Base-by-base conservation (phyloP, 2,329 filamentous ascomycete genomes). In the Trichophyton schoenleinii region DNA sequence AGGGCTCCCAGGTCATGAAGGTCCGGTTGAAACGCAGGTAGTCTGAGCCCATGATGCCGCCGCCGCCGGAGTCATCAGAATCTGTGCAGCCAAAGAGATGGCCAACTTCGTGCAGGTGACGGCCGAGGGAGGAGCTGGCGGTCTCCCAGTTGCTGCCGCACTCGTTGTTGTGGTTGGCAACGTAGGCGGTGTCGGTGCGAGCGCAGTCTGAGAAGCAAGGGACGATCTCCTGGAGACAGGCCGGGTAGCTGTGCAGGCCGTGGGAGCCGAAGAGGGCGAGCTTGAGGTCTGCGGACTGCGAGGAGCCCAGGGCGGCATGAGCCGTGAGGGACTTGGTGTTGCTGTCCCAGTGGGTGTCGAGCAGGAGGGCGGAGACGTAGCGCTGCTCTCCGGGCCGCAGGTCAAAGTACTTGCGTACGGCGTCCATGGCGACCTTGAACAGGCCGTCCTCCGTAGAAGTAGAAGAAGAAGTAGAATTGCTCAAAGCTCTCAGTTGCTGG, bases 241-340 rank as follows among this genome's bases (percentile, higher is more conserved):
- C 82, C 2, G 94, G 94, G 71, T 96, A 97, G 72, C 89, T 95
- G 69, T 96, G 90, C 64, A 97, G 78, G 68, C 86, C 87, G 69
- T 96, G 91, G 2, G 92, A 96, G 13, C 94, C 94, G 70, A 96
- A 97, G 60, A 97, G 87, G 31, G 87, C 91, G 60, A 97, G 78
- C 62, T 91, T 86, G 63, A 96, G 75, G 64, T 88, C 83, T n/a
- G 85, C 88, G 34, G 80, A 80, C 52, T 80, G 77, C 20, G 73
- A 81, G 25, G 87, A 88, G 28, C 91, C 91, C n/a, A 95, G 78
- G 3, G 91, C 91, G 1, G 90, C 89, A 72, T 96, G 91, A 13
- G 86, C 89, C 20, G 83, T 84, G 36, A 96, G 85, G 0, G 83
- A 84, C 64, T 89, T 85, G 3, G 81, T 77, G 48, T 79, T 71